phyloP scores from a whole-genome alignment of 1,139 yeast species.

The Suhomyces kunorum region DNA sequence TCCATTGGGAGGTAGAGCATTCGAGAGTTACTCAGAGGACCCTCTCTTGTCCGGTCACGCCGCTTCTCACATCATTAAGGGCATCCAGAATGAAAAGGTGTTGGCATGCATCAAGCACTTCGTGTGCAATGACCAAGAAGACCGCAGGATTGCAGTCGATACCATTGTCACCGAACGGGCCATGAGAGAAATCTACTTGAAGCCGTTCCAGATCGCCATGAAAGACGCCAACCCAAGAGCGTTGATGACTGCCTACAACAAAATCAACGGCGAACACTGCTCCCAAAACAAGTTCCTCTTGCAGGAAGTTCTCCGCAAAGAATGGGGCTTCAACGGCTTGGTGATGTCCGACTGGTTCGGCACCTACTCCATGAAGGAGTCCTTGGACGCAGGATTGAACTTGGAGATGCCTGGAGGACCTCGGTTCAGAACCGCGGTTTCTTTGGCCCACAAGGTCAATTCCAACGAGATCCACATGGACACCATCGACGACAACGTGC shows the following conservation, averaged over 20 bases:
- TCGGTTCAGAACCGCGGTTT: slow-evolving; percentile 18
- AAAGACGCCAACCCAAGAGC: slow-evolving; percentile 19
- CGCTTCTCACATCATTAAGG: slow-evolving; percentile 30
- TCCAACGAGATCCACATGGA: slow-evolving; percentile 23
- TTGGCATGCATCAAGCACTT: slow-evolving; percentile 20
- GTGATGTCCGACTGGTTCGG: slow-evolving; percentile 26
- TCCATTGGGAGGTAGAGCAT: slow-evolving; percentile 41
- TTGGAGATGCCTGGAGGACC: slow-evolving; percentile 26
- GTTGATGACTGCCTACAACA: slow-evolving; percentile 24
- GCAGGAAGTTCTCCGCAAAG: slow-evolving; percentile 20
- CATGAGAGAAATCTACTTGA: slow-evolving; percentile 24
- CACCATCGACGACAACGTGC: slow-evolving; percentile 46
- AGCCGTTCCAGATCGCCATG: slow-evolving; percentile 23
- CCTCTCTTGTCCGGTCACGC: slow-evolving; percentile 36
- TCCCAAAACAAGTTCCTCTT: slow-evolving; percentile 19
- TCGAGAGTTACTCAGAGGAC: slow-evolving; percentile 38
- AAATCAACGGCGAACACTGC: slow-evolving; percentile 21
- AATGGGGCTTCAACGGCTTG: slow-evolving; percentile 23
- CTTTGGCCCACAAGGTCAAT: slow-evolving; percentile 17
- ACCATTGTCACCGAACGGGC: slow-evolving; percentile 22
- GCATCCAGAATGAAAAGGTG: slow-evolving; percentile 29
- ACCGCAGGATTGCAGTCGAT: slow-evolving; percentile 19
- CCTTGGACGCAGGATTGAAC: slow-evolving; percentile 23
- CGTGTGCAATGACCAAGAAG: slow-evolving; percentile 24
- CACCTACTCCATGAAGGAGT: slow-evolving; percentile 18